Base-by-base conservation (phyloP, 495 filamentous ascomycete species). In the Pyrenopolyporus hunteri region DNA sequence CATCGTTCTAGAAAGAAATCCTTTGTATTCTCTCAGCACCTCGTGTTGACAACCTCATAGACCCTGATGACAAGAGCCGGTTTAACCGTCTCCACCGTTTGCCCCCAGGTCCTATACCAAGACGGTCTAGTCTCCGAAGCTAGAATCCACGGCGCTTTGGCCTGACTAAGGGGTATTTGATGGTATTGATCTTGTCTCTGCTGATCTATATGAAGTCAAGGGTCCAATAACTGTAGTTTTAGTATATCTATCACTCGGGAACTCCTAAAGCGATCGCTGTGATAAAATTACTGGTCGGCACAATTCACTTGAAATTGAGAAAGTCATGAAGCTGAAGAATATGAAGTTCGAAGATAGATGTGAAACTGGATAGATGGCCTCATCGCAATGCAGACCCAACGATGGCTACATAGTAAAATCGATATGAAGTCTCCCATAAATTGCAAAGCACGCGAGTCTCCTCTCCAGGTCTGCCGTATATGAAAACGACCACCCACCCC, bases 11-110 rank as follows among this genome's bases (percentile, higher is more conserved):
- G 42, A 8, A 42, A 13, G 7, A 19, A 17, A 4, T 13, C 11
- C n/a, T 7, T 11, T 8, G n/a, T 16, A 14, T 25, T 16, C 10
- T 47, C 28, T 2, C 36, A 33, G 28, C 28, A 20, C 19, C 25
- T 53, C 47, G 31, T 31, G 31, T 59, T 58, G 26, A 16, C 20
- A 31, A 14, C 37, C 43, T 46, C 6, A 1, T 22, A 23, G 48
- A 37, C 51, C 35, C 25, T 42, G 19, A 36, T 6, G 23, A 37
- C n/a, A 33, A 36, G 6, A 44, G 36, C 51, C 45, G 45, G 45
- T 31, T 3, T 57, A 40, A 26, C 37, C 25, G 37, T 26, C 39
- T 56, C 52, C 51, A 50, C 52, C 32, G 2, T n/a, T 32, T 9
- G 45, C 39, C 32, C 45, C 37, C 11, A 17, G 51, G 23, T 52